A percentile compares a stretch with the other conserved stretches of the same genome.
These are phyloP conservation scores for Ophiosphaerella narmari DNA, from an alignment of 2,329 filamentous ascomycete genomes.

Conservation along the genomic window DNA sequence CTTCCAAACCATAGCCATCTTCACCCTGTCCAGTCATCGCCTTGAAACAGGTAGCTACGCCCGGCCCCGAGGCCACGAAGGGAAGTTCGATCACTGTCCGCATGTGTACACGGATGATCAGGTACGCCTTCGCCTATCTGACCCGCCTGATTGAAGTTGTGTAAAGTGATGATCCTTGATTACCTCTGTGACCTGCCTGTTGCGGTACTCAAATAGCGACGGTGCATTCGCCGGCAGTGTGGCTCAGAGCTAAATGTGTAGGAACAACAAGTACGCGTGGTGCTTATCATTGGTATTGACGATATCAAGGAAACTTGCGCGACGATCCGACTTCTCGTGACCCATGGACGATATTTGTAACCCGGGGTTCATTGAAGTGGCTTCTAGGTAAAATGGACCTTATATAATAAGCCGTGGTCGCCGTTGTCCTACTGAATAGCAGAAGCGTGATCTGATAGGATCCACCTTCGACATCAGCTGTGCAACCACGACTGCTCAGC, in stretches of 20 bases:
- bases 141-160: conserved; percentile 20
- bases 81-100: conserved; percentile 31
- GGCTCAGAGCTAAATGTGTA: conserved; percentile 14
- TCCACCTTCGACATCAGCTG: too few relatives aligned
- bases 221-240: conserved; percentile 15
- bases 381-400: background rate
- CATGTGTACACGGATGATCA: conserved; percentile 20
- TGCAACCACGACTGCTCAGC: too few relatives aligned
- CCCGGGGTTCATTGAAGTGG: too few relatives aligned
- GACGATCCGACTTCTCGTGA: too few relatives aligned
- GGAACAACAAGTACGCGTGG: conserved; percentile 23
- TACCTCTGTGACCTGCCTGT: conserved; percentile 28
- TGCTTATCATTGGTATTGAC: conserved; percentile 33
- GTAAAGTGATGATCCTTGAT: conserved; percentile 23
- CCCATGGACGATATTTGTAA: too few relatives aligned
- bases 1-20: conserved; percentile 23
- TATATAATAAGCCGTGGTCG: conserved; percentile 24
- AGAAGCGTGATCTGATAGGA: conserved; percentile 3
- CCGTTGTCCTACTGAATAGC: conserved; percentile 5
- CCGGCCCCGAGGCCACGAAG: conserved; percentile 30
- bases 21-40: conserved; percentile 18
- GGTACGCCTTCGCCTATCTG: conserved; percentile 21
- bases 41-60: conserved; percentile 26
- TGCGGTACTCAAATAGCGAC: conserved; percentile 25
- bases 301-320: background rate